A percentile compares a stretch with the other conserved stretches of the same genome.
Conservation (phyloP, 345 rosid genomes). For the Cardiospermum halicacabum region DNA sequence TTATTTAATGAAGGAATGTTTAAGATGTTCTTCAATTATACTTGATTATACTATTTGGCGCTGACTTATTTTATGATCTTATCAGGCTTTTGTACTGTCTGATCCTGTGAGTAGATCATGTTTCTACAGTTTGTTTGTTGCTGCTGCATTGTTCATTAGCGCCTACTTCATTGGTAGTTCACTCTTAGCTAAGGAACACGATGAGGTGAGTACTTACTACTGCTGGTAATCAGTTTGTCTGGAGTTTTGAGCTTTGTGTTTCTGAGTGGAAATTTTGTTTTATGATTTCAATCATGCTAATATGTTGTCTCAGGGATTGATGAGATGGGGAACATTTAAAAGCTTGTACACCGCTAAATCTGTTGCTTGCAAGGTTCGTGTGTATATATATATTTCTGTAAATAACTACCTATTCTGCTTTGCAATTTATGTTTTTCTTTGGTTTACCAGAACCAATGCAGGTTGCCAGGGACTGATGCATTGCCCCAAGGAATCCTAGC, state of each 20-base stretch:
- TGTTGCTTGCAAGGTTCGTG: slow-evolving; percentile 62
- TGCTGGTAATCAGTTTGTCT: not conserved
- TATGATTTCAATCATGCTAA: no score
- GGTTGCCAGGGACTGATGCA: slow-evolving; percentile 50
- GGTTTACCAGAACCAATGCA: slow-evolving; percentile 37
- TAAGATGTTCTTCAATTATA: not conserved
- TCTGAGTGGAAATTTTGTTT: not conserved
- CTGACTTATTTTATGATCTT: slow-evolving; percentile 6
- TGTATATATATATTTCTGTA: not conserved
- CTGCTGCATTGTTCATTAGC: slow-evolving; percentile 43
- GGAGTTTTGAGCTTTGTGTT: not conserved
- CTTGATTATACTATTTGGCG: not conserved
- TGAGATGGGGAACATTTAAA: slow-evolving; percentile 40
- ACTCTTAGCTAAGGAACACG: slow-evolving; percentile 40
- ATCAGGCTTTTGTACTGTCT: slow-evolving; percentile 37
- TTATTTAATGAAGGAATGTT: not conserved
- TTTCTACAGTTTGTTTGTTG: slow-evolving; percentile 43
- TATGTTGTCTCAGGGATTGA: slow-evolving; percentile 46
- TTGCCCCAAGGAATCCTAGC: slow-evolving; percentile 66
- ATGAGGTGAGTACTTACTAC: slow-evolving; percentile 39
- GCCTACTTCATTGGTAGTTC: slow-evolving; percentile 57
- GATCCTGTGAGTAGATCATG: slow-evolving; percentile 51
- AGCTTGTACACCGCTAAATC: slow-evolving; percentile 28
- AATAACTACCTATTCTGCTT: not conserved
- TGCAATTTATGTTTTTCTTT: slow-evolving; percentile 5